A percentile compares a stretch with the other conserved stretches of the same genome.
These are phyloP conservation scores for Cladophialophora carrionii DNA, from an alignment of 2,329 filamentous ascomycete genomes.

Conservation along the genomic window DNA sequence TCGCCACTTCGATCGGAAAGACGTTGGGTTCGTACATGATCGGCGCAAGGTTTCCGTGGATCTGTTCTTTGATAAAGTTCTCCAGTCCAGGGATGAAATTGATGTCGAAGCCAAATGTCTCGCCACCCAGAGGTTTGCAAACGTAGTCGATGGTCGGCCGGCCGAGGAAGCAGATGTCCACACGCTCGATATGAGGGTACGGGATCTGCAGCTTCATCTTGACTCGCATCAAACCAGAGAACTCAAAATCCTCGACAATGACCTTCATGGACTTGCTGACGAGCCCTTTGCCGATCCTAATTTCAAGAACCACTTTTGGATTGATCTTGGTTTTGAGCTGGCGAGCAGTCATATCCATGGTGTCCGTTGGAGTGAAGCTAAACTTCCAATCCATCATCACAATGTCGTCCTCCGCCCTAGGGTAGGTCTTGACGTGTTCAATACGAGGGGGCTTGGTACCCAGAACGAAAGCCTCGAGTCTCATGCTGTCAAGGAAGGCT, in stretches of 20 bases:
- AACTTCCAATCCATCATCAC: slow-evolving; percentile 99
- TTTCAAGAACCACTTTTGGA: slow-evolving; percentile 92
- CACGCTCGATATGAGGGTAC: slow-evolving; percentile 91
- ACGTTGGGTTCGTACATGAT: slow-evolving; percentile 99
- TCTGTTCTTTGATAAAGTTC: slow-evolving; percentile 90
- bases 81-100: slow-evolving; percentile 97
- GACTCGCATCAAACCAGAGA: slow-evolving; percentile 91
- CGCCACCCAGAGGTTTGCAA: slow-evolving; percentile 94
- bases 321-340: slow-evolving; percentile 96
- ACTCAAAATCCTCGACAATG: slow-evolving; percentile 97
- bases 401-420: slow-evolving; percentile 90
- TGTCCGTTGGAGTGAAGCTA: slow-evolving; percentile 96
- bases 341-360: slow-evolving; percentile 82
- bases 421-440: slow-evolving; percentile 98
- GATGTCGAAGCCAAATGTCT: slow-evolving; percentile 96
- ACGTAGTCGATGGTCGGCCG: slow-evolving; percentile 91
- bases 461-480: slow-evolving; percentile 89
- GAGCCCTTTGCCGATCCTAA: slow-evolving; percentile 92
- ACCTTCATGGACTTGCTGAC: slow-evolving; percentile 96
- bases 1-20: slow-evolving; percentile 97
- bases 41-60: slow-evolving; percentile 87
- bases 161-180: slow-evolving; percentile 94
- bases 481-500: slow-evolving; percentile 87
- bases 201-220: slow-evolving; percentile 97
- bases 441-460: slow-evolving; percentile 93